Evolutionary conservation across 257 asterid species (phyloP).

Genomic region (Linaria vulgaris): DNA sequence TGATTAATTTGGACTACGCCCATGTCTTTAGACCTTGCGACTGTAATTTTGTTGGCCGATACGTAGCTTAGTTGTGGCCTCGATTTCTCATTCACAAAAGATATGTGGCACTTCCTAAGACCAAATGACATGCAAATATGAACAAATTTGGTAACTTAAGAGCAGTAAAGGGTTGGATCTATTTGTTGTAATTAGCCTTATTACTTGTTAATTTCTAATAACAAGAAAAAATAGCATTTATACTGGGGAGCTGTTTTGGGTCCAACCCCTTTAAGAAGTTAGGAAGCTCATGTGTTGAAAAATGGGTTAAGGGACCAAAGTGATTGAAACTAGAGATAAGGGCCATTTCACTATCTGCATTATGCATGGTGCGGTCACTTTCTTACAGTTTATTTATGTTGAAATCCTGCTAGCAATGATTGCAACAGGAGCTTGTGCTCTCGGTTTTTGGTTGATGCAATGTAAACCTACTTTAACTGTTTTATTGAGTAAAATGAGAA

Average conservation of each 20-base stretch:
- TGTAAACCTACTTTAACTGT: constrained; percentile 14
- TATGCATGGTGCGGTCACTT: constrained; percentile 21
- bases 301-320: constrained; percentile 34
- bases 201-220: neutral
- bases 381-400: constrained; percentile 27
- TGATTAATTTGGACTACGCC: neutral
- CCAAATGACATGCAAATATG: too few relatives aligned
- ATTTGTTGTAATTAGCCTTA: too few relatives aligned
- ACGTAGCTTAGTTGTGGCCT: too few relatives aligned
- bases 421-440: neutral
- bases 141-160: too few relatives aligned
- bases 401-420: constrained; percentile 10
- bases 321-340: constrained; percentile 24
- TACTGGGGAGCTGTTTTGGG: constrained; percentile 29
- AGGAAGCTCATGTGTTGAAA: constrained; percentile 36
- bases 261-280: constrained; percentile 36
- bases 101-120: too few relatives aligned
- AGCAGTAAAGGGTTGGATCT: too few relatives aligned
- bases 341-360: constrained; percentile 2
- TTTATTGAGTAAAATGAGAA: neutral
- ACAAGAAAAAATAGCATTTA: constrained; percentile 29
- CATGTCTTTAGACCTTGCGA: neutral
- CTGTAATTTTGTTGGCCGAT: neutral
- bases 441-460: constrained; percentile 16
- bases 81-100: too few relatives aligned